phyloP scores from a whole-genome alignment of 345 rosid genomes.

The Microthlaspi erraticum region DNA sequence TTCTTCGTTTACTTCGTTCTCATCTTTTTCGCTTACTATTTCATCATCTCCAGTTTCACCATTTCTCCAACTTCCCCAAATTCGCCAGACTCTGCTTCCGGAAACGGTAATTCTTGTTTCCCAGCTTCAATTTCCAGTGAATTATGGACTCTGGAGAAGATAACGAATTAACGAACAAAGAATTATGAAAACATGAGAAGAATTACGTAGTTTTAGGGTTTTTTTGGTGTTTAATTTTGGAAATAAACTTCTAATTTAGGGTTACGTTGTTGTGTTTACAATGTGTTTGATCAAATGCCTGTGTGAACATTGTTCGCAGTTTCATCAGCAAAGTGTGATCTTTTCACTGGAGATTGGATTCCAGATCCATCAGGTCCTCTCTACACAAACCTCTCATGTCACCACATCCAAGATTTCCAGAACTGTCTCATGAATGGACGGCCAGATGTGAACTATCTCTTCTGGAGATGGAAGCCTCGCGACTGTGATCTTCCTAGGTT shows the following conservation, averaged over 20 bases:
- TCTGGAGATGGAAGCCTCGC: slow-evolving; percentile 90
- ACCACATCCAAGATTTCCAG: slow-evolving; percentile 72
- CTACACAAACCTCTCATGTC: slow-evolving; percentile 75
- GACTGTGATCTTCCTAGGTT: slow-evolving; percentile 75
- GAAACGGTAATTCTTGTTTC: slow-evolving; percentile 34
- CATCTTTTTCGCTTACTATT: slow-evolving; percentile 65
- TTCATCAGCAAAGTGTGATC: slow-evolving; percentile 61
- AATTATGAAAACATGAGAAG: neutral
- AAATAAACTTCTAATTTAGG: neutral
- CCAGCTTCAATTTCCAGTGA: slow-evolving; percentile 19
- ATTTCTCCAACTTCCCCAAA: slow-evolving; percentile 48
- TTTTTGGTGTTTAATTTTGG: slow-evolving; percentile 6
- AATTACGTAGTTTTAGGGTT: neutral
- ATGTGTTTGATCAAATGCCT: slow-evolving; percentile 28
- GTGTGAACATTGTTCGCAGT: slow-evolving; percentile 11
- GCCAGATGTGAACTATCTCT: slow-evolving; percentile 76
- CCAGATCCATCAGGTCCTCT: slow-evolving; percentile 73
- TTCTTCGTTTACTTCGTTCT: slow-evolving; percentile 59
- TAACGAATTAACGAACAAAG: neutral
- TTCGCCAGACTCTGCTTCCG: slow-evolving; percentile 23
- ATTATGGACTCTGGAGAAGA: slow-evolving; percentile 19
- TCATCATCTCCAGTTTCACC: slow-evolving; percentile 59
- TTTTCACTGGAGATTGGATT: slow-evolving; percentile 84
- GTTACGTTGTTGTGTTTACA: slow-evolving; percentile 5
- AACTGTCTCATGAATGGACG: slow-evolving; percentile 84